Evolutionary conservation across 495 filamentous ascomycete species (phyloP).

Genomic region (Penicillium argentinense): DNA sequence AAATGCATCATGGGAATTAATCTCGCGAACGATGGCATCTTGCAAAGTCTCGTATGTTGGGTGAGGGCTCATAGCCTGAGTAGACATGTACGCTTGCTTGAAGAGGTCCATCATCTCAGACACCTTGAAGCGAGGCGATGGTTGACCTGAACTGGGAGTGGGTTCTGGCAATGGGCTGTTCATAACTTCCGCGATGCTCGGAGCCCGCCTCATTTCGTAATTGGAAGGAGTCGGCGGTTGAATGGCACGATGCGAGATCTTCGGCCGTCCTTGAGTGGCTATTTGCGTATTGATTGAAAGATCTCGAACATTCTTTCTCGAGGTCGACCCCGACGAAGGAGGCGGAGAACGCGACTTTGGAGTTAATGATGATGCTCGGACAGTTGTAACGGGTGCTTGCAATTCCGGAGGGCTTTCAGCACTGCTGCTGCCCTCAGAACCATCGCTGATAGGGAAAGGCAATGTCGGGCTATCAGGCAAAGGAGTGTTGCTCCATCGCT

Average conservation of each 20-base stretch:
- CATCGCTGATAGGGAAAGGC: constrained; percentile 19
- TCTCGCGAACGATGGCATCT: constrained; percentile 48
- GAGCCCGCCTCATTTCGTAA: constrained; percentile 25
- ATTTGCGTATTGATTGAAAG: constrained; percentile 46
- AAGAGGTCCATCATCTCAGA: constrained; percentile 49
- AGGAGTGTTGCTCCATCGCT: constrained; percentile 38
- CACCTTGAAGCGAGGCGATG: constrained; percentile 30
- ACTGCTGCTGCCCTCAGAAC: background rate
- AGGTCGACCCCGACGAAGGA: constrained; percentile 16
- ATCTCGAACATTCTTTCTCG: constrained; percentile 42
- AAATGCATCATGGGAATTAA: constrained; percentile 51
- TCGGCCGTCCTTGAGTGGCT: constrained; percentile 30
- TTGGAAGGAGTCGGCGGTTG: constrained; percentile 43
- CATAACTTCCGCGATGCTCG: constrained; percentile 49
- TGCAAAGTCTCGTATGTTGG: constrained; percentile 47
- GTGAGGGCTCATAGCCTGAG: constrained; percentile 30
- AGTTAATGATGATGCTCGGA: constrained; percentile 15
- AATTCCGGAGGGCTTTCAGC: constrained; percentile 6
- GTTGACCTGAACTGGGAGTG: constrained; percentile 20
- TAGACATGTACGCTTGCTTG: constrained; percentile 38
- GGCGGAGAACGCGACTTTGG: constrained; percentile 16
- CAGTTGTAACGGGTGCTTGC: constrained; percentile 8
- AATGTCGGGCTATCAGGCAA: constrained; percentile 45
- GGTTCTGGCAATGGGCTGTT: constrained; percentile 37
- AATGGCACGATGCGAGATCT: constrained; percentile 41